Percentiles rank a stretch among this genome's conserved stretches.
These are phyloP conservation scores for Apiospora marii DNA, from an alignment of 2,329 filamentous ascomycete species.

Conservation along the genomic window DNA sequence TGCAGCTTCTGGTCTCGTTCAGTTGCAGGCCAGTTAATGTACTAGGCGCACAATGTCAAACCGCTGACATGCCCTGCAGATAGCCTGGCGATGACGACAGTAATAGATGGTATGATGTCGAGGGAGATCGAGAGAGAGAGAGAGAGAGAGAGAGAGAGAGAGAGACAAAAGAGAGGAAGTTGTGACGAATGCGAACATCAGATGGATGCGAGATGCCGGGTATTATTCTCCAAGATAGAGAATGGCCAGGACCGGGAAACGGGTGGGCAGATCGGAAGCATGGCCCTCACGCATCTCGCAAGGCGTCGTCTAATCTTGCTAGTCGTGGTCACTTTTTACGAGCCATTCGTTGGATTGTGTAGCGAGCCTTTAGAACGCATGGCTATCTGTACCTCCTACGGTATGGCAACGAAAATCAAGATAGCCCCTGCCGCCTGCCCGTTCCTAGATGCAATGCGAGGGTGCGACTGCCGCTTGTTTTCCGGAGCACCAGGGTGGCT, in stretches of 20 bases:
- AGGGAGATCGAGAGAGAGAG: background rate
- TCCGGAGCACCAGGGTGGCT: background rate
- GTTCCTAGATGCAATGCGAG: background rate
- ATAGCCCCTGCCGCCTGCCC: background rate
- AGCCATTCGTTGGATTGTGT: background rate
- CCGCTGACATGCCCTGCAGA: background rate
- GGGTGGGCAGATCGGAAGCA: background rate
- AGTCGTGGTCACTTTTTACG: background rate
- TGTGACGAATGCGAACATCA: background rate
- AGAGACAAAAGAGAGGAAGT: background rate
- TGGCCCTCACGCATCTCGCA: background rate
- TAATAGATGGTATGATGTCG: too few species aligned
- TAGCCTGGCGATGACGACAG: background rate
- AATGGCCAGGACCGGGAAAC: background rate
- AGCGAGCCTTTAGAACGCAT: background rate
- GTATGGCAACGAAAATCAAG: background rate
- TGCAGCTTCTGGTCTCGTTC: background rate
- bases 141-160: background rate
- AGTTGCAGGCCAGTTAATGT: background rate
- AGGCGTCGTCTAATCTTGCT: background rate
- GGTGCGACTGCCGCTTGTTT: background rate
- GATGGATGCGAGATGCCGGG: background rate
- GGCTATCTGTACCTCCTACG: too few species aligned
- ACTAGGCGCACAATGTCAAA: background rate
- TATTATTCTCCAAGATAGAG: background rate